Conservation (phyloP, 2,329 filamentous ascomycete species). For the Intubia oerlemansii region DNA sequence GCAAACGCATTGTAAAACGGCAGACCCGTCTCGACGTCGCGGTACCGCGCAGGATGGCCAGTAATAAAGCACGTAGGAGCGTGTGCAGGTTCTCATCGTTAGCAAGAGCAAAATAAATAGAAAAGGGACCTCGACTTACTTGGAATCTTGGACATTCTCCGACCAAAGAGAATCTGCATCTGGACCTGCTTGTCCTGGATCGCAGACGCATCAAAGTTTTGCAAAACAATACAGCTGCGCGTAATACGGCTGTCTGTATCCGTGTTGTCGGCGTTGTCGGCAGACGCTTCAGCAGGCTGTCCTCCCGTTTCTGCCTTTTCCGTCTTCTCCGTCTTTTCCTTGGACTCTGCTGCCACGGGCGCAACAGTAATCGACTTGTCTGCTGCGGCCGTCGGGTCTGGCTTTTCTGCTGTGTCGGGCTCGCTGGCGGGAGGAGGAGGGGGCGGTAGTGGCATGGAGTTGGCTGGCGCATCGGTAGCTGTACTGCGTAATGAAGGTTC, state of each 20-base stretch:
- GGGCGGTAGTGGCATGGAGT: no score
- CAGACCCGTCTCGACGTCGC: slow-evolving; percentile 67
- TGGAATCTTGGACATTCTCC: slow-evolving; percentile 33
- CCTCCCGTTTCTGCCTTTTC: no score
- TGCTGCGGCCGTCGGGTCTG: no score
- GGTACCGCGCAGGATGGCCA: slow-evolving; percentile 58
- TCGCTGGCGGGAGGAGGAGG: no score
- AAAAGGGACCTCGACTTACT: slow-evolving; percentile 19
- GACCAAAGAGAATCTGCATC: slow-evolving; percentile 35
- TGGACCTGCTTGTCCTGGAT: slow-evolving; percentile 34
- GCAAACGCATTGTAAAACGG: slow-evolving; percentile 62
- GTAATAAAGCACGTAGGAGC: slow-evolving; percentile 59
- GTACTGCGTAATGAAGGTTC: no score
- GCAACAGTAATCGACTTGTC: no score
- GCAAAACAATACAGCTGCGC: slow-evolving; percentile 35
- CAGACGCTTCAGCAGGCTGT: slow-evolving; percentile 8
- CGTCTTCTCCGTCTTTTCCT: no score
- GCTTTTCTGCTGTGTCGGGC: no score
- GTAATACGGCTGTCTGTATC: slow-evolving; percentile 31
- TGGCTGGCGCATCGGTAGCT: no score
- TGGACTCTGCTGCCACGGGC: no score
- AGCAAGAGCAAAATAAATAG: neutral
- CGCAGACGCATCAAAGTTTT: slow-evolving; percentile 35
- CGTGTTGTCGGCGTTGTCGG: slow-evolving; percentile 11
- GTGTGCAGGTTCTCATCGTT: slow-evolving; percentile 23